Conservation (phyloP, 208 protist genomes). For the Wallacemonas sp. region DNA sequence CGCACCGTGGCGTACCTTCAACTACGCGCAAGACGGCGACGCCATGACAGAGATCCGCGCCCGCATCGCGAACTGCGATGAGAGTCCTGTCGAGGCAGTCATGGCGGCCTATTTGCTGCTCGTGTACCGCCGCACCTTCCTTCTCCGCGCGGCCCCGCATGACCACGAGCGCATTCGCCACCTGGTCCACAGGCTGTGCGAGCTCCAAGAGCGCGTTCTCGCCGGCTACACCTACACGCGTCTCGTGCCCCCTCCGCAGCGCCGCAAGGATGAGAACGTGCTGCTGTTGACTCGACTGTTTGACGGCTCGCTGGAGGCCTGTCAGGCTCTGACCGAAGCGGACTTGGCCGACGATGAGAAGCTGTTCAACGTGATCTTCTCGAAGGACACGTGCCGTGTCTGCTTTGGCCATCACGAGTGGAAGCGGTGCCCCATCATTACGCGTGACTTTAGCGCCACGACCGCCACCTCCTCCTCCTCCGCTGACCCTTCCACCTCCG, state of each 20-base stretch:
- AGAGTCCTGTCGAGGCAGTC: conserved; percentile 68
- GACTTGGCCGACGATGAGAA: conserved; percentile 43
- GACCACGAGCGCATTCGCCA: conserved; percentile 65
- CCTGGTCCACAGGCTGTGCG: conserved; percentile 56
- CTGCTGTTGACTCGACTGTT: conserved; percentile 32
- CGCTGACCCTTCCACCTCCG: background rate
- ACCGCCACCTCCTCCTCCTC: background rate
- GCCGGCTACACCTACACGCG: conserved; percentile 81
- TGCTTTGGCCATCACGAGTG: conserved; percentile 81
- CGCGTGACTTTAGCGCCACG: conserved; percentile 62
- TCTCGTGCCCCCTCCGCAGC: conserved; percentile 51
- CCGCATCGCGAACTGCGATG: conserved; percentile 57
- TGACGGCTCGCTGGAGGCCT: conserved; percentile 21
- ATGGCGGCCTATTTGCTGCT: conserved; percentile 79
- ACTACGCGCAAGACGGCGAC: conserved; percentile 53
- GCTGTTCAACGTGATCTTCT: conserved; percentile 69
- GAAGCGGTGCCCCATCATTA: conserved; percentile 79
- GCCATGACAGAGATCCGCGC: conserved; percentile 70
- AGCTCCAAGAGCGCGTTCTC: conserved; percentile 76
- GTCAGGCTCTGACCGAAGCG: conserved; percentile 18
- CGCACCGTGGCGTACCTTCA: conserved; percentile 75
- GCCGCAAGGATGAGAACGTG: conserved; percentile 36
- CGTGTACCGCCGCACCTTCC: conserved; percentile 78
- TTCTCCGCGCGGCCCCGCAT: conserved; percentile 69
- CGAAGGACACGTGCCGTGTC: conserved; percentile 61